These are phyloP conservation scores for Hygrophila difformis DNA, from an alignment of 257 asterid species.

Conservation along the genomic window DNA sequence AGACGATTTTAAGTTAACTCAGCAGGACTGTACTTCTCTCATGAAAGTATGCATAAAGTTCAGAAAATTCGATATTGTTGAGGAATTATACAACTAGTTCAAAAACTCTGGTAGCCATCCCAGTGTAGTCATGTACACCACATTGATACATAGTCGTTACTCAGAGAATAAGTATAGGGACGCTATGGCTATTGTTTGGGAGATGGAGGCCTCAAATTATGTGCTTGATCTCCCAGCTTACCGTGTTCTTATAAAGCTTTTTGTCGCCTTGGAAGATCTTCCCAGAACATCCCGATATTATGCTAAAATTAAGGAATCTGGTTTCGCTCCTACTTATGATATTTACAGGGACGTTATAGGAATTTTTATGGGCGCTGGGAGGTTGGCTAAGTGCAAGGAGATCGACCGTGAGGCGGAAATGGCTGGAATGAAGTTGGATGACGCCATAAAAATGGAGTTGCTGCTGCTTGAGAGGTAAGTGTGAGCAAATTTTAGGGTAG, in stretches of 20 bases:
- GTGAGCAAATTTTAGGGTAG: not conserved
- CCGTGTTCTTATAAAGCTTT: constrained; percentile 69
- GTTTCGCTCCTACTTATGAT: constrained; percentile 55
- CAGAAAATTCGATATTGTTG: constrained; percentile 57
- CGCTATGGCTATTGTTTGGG: constrained; percentile 72
- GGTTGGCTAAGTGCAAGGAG: constrained; percentile 62
- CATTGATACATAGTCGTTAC: constrained; percentile 58
- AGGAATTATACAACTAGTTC: constrained; percentile 62
- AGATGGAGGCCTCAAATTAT: constrained; percentile 68
- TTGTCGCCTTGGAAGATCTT: constrained; percentile 57
- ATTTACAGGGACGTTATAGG: constrained; percentile 41
- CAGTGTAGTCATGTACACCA: constrained; percentile 73
- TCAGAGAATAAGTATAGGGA: constrained; percentile 46
- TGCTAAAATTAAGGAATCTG: constrained; percentile 63
- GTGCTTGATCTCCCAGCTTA: constrained; percentile 75
- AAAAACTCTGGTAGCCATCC: constrained; percentile 40
- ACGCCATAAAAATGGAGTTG: constrained; percentile 3
- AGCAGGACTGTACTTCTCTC: constrained; percentile 64
- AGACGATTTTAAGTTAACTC: constrained; percentile 50
- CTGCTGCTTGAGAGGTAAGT: constrained; percentile 9
- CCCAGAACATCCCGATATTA: constrained; percentile 56
- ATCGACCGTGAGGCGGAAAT: constrained; percentile 63
- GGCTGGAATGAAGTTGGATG: constrained; percentile 55
- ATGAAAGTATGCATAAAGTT: constrained; percentile 61
- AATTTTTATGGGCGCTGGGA: constrained; percentile 48